Percentiles rank a stretch among this genome's conserved stretches.
Conservation (phyloP, 139 green algal genomes). For the Diplosphaera chodatii region DNA sequence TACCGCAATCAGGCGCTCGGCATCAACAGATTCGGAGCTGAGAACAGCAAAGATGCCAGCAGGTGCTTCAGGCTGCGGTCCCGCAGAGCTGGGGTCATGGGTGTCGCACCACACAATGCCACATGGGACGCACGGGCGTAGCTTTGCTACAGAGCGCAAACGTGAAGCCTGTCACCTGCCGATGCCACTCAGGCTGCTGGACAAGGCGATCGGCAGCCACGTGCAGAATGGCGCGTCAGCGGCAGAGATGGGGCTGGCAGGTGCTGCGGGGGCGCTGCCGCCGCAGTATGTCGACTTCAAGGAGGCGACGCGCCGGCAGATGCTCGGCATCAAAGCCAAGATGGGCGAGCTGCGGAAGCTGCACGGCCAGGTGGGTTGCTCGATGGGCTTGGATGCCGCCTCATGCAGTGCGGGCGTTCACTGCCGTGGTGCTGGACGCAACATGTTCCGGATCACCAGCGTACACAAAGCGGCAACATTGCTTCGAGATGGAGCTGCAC, state of each 20-base stretch:
- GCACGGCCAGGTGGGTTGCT: conserved; percentile 22
- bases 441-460: too few relatives aligned
- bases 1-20: conserved; percentile 34
- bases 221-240: conserved; percentile 13
- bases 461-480: too few relatives aligned
- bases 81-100: too few relatives aligned
- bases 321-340: conserved; percentile 45
- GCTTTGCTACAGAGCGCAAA: too few relatives aligned
- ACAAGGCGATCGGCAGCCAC: conserved; percentile 31
- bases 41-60: background rate
- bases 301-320: conserved; percentile 40
- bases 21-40: conserved; percentile 1
- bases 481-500: too few relatives aligned
- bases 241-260: conserved; percentile 27
- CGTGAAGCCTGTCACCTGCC: too few relatives aligned
- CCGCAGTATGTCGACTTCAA: conserved; percentile 49
- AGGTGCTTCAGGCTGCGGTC: too few relatives aligned
- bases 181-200: conserved; percentile 26
- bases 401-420: too few relatives aligned
- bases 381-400: too few relatives aligned
- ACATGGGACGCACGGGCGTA: too few relatives aligned
- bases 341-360: conserved; percentile 47
- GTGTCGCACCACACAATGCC: too few relatives aligned
- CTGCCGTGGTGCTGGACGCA: too few relatives aligned
- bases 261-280: conserved; percentile 16